phyloP scores from a whole-genome alignment of 75 land plant species.

The Cunninghamia lanceolata region DNA sequence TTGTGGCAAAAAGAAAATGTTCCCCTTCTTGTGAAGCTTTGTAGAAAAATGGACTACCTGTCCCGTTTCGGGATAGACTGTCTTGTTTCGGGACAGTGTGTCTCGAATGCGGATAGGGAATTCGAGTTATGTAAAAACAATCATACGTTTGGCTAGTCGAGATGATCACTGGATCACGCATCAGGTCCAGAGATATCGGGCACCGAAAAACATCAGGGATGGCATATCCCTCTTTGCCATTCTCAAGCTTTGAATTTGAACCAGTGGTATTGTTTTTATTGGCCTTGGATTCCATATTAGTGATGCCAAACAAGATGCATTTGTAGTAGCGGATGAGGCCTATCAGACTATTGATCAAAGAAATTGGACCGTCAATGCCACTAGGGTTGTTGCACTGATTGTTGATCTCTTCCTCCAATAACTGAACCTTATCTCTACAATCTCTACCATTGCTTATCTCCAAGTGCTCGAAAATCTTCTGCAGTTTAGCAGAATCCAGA shows the following conservation, averaged over 20 bases:
- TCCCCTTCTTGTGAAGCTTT: no score
- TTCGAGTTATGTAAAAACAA: constrained; percentile 49
- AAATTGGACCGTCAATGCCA: constrained; percentile 15
- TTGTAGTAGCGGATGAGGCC: constrained; percentile 71
- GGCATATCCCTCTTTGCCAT: constrained; percentile 17
- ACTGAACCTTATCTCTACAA: constrained; percentile 64
- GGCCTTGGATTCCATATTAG: constrained; percentile 22
- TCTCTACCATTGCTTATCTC: constrained; percentile 39
- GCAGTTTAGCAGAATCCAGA: constrained; percentile 40
- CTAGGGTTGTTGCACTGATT: constrained; percentile 17
- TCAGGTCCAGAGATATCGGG: constrained; percentile 82
- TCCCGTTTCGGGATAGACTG: no score
- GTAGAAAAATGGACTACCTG: no score
- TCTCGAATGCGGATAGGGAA: no score
- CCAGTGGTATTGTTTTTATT: background rate
- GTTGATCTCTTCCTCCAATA: constrained; percentile 47
- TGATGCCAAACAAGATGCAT: constrained; percentile 69
- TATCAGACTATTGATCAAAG: constrained; percentile 33
- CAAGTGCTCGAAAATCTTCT: constrained; percentile 42
- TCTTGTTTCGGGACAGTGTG: no score
- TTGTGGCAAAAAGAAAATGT: no score
- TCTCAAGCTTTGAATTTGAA: background rate
- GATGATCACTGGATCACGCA: constrained; percentile 88
- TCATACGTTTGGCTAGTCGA: constrained; percentile 96
- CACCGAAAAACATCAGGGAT: constrained; percentile 68